Base-by-base conservation (phyloP, 495 filamentous ascomycete species). In the Hyaloscypha hepaticicola region DNA sequence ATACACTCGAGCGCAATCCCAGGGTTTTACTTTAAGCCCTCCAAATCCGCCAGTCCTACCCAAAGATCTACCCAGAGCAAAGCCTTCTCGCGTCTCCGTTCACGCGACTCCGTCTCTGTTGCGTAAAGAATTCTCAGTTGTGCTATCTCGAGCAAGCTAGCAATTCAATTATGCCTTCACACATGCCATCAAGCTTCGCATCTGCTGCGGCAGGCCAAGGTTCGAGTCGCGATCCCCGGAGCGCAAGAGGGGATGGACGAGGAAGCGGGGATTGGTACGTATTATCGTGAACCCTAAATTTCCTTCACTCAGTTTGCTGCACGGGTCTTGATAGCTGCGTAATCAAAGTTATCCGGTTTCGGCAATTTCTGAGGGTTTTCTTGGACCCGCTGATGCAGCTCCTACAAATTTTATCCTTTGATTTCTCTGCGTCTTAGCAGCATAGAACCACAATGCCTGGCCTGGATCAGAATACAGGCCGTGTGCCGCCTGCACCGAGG, bases 121-220 rank as follows among this genome's bases (percentile, higher is more conserved):
- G 55, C 3, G 60, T 26, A 59, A 57, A 33, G 52, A 76, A 45
- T 58, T 55, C 60, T 58, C 31, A 62, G 38, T 51, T 28, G 11
- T 60, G 27, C 38, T 7, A 59, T 64, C 60, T 51, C 52, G 14
- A 67, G 34, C 56, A 7, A 64, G 7, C 19, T 31, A 45, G 49
- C 68, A 33, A 62, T 67, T n/a, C 55, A 53, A 67, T 66, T 25
- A 93, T 93, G 90, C 83, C 88, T 77, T 86, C 88, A 74, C 86
- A 88, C 77, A 84, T 92, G 70, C 84, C 88, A 66, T 91, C 90
- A 66, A 91, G 88, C 83, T 93, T 93, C 81, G 90, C 90, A 73
- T 90, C 89, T 69, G 89, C 90, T 66, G 89, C 90, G 68, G 89
- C 90, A 69, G 89, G 88, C 74, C 89, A 90, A 77, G 85, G 78